Base-by-base conservation (phyloP, 306 rosid species). In the Cicer judaicum region DNA sequence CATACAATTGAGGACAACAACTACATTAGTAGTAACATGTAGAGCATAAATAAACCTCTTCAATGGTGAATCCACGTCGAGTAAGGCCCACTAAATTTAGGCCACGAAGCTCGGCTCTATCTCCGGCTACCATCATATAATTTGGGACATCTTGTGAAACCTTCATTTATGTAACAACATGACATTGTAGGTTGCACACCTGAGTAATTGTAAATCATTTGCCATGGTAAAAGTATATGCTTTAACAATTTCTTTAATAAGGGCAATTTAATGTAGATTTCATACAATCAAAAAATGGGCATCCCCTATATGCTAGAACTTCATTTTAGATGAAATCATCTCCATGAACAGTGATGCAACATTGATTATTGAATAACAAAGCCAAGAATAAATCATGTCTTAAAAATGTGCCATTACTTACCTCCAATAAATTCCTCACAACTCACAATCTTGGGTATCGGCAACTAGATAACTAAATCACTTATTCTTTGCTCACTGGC, bases 101-200 rank as follows among this genome's bases (percentile, higher is more conserved):
- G 80, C 97, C 95, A 21, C 91, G 97, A 73, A 94, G 92, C 77
- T 85, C 91, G 1, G 97, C 89, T 83, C 96, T 88, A 57, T 89
- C 95, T 76, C 99, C 93, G 0, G 91, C 77, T 14, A 90, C 99
- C 97, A 92, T 84, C 96, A 84, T 81, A 81, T 88, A 90, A 83
- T 84, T 90, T 9, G 99, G 97, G 68, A 90, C 88, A 84, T 92
- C 99, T 82, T 92, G 97, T 16, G 89, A 68, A 78, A 94, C 87
- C 98, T 94, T 77, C 74, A 82, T 78, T 80, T 59, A 83, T 64
- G 72, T 46, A 74, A 79, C 74, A 71, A 52, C 62, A 63, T 80
- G 57, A 80, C 49, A 79, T 46, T 59, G 77, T 61, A 52, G 85
- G 85, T 72, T 68, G 42, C 56, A 74, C 19, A 19, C 66, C 74